Base-by-base conservation (phyloP, 2,329 filamentous ascomycete genomes). In the Xylaria arbuscula region DNA sequence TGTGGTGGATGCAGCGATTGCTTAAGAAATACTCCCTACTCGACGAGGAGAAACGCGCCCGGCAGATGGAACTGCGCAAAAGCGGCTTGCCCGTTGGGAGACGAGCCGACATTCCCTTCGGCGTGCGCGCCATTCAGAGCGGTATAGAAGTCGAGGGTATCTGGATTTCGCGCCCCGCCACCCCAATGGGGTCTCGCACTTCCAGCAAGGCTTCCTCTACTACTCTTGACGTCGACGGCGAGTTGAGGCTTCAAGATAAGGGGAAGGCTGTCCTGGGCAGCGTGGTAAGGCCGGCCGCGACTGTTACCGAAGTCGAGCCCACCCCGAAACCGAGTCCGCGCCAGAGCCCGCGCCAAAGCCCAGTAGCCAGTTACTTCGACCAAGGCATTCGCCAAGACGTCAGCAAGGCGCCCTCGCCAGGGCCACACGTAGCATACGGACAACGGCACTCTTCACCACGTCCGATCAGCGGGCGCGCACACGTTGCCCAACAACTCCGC, bases 71-170 rank as follows among this genome's bases (percentile, higher is more conserved):
- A 74, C 83, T 89, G 82, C 86, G 80, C 70, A 86, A 80, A 78
- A 89, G 83, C 70, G 88, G 84, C 75, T 83, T 88, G 56, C 77
- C 80, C 74, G 68, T 77, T 7, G 76, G 75, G 34, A 81, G 79
- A 70, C 79, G 80, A 56, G 83, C 88, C 59, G 90, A 93, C 10
- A 88, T 97, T 42, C 94, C 93, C 0, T 98, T 98, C 75, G 94
- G 95, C 22, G 88, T 96, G 62, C 89, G 92, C 73, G 94, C 94
- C 7, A 88, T 98, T 55, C 91, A 97, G 78, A 92, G 88, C 73
- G 94, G 94, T 6, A 84, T 97, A 51, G 88, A 95, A 77, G 88
- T 97, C 8, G 93, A 97, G 71, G 94, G 93, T 3, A 94, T 98
- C 59, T 93, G 92, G 90, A 88, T 92, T 58, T 90, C 89, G 28